Percentiles rank a stretch among this genome's conserved stretches.
Conservation (phyloP, 345 rosid genomes). For the Pistacia atlantica region DNA sequence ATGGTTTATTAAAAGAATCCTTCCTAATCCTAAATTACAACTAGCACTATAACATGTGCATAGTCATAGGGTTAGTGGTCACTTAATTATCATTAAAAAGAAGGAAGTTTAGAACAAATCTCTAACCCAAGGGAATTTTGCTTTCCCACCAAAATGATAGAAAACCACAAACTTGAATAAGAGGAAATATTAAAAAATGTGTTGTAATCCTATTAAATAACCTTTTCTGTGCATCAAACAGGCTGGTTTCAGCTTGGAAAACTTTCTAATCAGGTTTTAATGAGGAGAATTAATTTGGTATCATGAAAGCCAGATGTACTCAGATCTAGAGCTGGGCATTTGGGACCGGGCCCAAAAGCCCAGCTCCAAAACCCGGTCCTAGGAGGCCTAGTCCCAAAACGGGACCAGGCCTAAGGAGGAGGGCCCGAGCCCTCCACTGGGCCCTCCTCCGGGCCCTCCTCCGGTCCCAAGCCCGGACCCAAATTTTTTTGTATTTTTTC, state of each 20-base stretch:
- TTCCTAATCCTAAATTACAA: constrained; percentile 3
- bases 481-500: too few relatives aligned
- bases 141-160: neutral
- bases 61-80: neutral
- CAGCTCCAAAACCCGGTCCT: too few relatives aligned
- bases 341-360: too few relatives aligned
- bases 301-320: too few relatives aligned
- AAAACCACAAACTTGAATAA: neutral
- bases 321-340: too few relatives aligned
- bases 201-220: neutral
- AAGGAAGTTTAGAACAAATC: neutral
- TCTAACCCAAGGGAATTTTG: neutral
- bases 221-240: neutral
- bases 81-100: too few relatives aligned
- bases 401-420: too few relatives aligned
- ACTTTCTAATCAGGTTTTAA: neutral
- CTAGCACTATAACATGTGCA: constrained; percentile 1
- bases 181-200: neutral
- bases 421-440: too few relatives aligned
- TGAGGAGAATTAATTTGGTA: neutral
- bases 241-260: neutral
- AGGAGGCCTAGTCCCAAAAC: too few relatives aligned
- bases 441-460: too few relatives aligned
- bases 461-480: too few relatives aligned
- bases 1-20: neutral